Conservation (phyloP, 768 basidiomycete genomes). For the Gymnopilus dilepis region DNA sequence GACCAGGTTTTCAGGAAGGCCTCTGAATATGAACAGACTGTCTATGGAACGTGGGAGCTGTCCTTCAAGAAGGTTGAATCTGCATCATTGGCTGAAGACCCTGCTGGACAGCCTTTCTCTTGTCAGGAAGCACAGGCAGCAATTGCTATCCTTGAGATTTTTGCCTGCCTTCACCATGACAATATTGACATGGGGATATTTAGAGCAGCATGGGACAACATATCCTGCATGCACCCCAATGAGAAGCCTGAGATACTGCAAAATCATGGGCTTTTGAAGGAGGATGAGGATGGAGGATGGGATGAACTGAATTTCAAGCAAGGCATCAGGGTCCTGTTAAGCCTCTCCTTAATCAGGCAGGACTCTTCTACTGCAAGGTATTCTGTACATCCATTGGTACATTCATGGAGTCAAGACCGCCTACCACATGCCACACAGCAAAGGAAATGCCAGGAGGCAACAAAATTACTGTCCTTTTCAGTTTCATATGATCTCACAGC, state of each 20-base stretch:
- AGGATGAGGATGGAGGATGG: constrained; percentile 13
- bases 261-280: neutral
- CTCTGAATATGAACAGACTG: constrained; percentile 21
- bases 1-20: constrained; percentile 11
- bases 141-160: constrained; percentile 20
- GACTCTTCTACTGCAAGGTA: neutral
- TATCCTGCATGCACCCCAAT: too few species aligned
- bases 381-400: constrained; percentile 4
- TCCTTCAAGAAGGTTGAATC: constrained; percentile 22
- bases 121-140: constrained; percentile 18
- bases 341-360: constrained; percentile 23
- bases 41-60: constrained; percentile 27
- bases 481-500: neutral
- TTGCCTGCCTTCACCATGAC: constrained; percentile 25
- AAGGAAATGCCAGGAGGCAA: neutral
- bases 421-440: neutral
- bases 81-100: neutral
- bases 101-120: neutral
- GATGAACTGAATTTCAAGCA: constrained; percentile 15
- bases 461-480: neutral
- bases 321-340: constrained; percentile 23
- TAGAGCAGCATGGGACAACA: constrained; percentile 11
- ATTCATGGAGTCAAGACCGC: neutral
- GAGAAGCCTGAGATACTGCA: neutral
- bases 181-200: constrained; percentile 22